Base-by-base conservation (phyloP, 495 filamentous ascomycete species). In the Bacidia rubella region DNA sequence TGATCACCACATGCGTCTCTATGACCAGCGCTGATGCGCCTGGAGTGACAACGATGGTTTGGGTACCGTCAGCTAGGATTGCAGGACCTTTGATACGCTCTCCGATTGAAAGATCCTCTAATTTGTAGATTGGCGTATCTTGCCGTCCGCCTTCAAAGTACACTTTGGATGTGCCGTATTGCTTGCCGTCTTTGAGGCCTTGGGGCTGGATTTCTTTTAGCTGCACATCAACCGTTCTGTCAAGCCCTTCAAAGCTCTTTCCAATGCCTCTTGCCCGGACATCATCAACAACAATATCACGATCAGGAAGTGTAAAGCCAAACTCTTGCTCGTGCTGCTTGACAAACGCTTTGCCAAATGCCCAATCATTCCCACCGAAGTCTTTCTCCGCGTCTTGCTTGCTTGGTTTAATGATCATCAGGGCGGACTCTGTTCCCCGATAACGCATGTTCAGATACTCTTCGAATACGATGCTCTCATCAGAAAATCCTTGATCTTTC, bases 201-300 rank as follows among this genome's bases (percentile, higher is more conserved):
- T 54, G 57, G n/a, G 67, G 66, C 4, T 54, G 66, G 38, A 88
- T 71, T 11, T 80, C 77, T 57, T 79, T 81, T 5, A 93, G 72
- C 62, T 90, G 85, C 51, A 82, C 74, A 54, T 87, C 83, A 2
- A 94, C 84, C 2, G 86, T 86, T 66, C 81, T 86, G 39, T 87
- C 84, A 20, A 84, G 69, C 23, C 78, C 80, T 52, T 82, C 76
- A 66, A 87, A 90, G 54, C 85, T 94, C 65, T 86, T 90, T 35
- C 79, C 87, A 55, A 95, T 93, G 11, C 89, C 89, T 50, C 90
- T 72, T 7, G 90, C 87, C 19, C 92, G 80, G 11, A 96, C 82
- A 66, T 95, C 90, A 53, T 97, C 92, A 22, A 97, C 78, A 47
- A 97, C 85, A 40, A 96, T 88, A 58, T 95, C 86, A 46, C 90